Evolutionary conservation across 1,139 yeast species (phyloP).

Genomic region (Arxiozyma slooffiae): DNA sequence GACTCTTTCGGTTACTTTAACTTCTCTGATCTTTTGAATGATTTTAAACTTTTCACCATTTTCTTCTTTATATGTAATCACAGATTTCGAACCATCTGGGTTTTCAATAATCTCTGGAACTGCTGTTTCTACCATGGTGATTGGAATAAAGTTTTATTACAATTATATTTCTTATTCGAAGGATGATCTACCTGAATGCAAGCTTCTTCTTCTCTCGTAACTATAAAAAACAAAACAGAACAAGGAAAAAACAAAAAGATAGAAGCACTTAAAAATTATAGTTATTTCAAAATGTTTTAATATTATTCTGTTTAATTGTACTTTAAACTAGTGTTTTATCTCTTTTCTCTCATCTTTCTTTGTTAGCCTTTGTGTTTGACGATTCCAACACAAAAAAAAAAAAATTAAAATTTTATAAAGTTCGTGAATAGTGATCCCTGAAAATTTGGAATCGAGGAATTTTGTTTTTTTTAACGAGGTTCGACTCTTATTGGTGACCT

Average conservation of each 20-base stretch:
- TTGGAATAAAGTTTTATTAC: not conserved
- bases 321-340: not conserved
- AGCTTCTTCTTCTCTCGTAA: not conserved
- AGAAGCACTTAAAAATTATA: too few species aligned
- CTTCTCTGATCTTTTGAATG: slow-evolving; percentile 74
- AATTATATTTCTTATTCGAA: not conserved
- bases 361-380: not conserved
- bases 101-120: slow-evolving; percentile 65
- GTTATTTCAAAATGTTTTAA: too few species aligned
- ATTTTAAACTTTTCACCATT: slow-evolving; percentile 80
- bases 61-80: slow-evolving; percentile 66
- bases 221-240: too few species aligned
- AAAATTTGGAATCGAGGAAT: not conserved
- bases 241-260: too few species aligned
- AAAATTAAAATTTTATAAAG: not conserved
- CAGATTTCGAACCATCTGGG: slow-evolving; percentile 83
- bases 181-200: not conserved
- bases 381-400: too few species aligned
- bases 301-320: too few species aligned
- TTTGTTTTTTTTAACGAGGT: not conserved
- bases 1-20: slow-evolving; percentile 70
- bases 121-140: slow-evolving; percentile 38
- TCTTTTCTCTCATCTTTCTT: not conserved
- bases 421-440: not conserved
- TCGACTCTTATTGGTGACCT: not conserved